Evolutionary conservation across 1,284 basidiomycete genomes (phyloP), one percentile per base, ranked within the genome.

Genomic region (Limonomyces culmigenus): DNA sequence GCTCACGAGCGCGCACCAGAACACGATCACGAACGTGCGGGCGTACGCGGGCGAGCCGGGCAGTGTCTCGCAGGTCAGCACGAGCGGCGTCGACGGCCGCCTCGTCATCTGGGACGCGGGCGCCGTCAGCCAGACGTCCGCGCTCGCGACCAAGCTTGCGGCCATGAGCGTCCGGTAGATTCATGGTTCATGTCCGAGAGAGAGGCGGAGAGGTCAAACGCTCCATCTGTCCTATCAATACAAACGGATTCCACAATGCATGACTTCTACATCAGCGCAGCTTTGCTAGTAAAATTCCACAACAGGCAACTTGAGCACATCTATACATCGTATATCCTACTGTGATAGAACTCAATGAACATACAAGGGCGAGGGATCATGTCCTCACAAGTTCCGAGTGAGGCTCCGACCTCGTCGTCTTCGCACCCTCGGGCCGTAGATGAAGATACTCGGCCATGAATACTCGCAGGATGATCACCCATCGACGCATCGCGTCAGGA

Each of bases 41-140:
- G 61, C 81, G 18, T 93, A 86, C 48, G 77, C 79, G 41, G 68
- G 67, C 42, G 61, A 54, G 0, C 52, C 60, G 2, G 70, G 64
- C 15, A 73, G 67, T 3, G 78, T 96, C 5, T 65, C 61, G 33
- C 70, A 70, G 46, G 78, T 99, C 39, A 88, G 81, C 51, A 96
- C 92, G 13, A 80, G 76, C n/a, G 95, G 91, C 6, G 85, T 92
- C 19, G 95, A 98, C 58, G 95, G 95, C 4, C 80, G 80, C 47
- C 59, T 99, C 41, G 89, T 93, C 18, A 66, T 98, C 39, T 99
- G 95, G 88, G 67, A 78, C 42, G 73, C 75, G n/a, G 65, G 62
- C 37, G 64, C 67, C 15, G 70, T 74, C 19, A 58, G 56, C 32
- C 58, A 53, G 10, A 40, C 70, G 45, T 50, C 58, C 14, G 54